These are phyloP conservation scores for Sporothrix luriei DNA, from an alignment of 2,329 filamentous ascomycete genomes.

Conservation along the genomic window DNA sequence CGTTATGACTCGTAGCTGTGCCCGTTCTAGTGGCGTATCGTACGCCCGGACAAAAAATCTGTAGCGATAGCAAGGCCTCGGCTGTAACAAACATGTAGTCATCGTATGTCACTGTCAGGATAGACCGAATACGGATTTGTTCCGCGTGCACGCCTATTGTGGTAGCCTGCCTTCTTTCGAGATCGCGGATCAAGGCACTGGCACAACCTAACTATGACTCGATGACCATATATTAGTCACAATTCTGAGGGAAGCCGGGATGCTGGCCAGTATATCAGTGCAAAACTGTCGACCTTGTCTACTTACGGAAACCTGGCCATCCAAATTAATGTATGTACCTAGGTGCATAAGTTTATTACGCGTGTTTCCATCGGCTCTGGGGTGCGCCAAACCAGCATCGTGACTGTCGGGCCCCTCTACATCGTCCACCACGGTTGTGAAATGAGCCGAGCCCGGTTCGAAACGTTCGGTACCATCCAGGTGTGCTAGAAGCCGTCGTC, in stretches of 20 bases:
- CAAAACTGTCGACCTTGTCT: neutral
- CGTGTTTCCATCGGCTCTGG: slow-evolving; percentile 52
- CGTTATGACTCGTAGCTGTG: slow-evolving; percentile 60
- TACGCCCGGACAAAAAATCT: slow-evolving; percentile 85
- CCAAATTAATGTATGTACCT: slow-evolving; percentile 70
- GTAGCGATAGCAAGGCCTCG: slow-evolving; percentile 79
- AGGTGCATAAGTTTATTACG: slow-evolving; percentile 69
- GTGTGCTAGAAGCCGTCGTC: slow-evolving; percentile 65
- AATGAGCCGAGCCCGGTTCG: slow-evolving; percentile 61
- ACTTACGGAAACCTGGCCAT: slow-evolving; percentile 68
- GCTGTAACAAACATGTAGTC: slow-evolving; percentile 74
- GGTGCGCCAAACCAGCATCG: slow-evolving; percentile 44
- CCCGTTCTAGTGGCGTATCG: slow-evolving; percentile 69
- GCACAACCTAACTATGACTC: slow-evolving; percentile 71
- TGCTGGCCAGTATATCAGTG: no score
- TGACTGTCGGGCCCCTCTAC: slow-evolving; percentile 42
- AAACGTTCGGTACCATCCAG: slow-evolving; percentile 56
- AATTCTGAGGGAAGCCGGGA: no score
- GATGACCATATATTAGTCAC: neutral
- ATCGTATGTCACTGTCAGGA: slow-evolving; percentile 75
- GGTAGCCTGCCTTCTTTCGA: slow-evolving; percentile 63
- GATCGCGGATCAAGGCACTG: slow-evolving; percentile 79
- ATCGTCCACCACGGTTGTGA: slow-evolving; percentile 42
- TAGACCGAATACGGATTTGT: slow-evolving; percentile 61
- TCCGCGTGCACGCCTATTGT: neutral